A percentile compares a stretch with the other conserved stretches of the same genome.
Conservation (phyloP, 2,329 filamentous ascomycete genomes). For the Paraconiothyrium brasiliense region DNA sequence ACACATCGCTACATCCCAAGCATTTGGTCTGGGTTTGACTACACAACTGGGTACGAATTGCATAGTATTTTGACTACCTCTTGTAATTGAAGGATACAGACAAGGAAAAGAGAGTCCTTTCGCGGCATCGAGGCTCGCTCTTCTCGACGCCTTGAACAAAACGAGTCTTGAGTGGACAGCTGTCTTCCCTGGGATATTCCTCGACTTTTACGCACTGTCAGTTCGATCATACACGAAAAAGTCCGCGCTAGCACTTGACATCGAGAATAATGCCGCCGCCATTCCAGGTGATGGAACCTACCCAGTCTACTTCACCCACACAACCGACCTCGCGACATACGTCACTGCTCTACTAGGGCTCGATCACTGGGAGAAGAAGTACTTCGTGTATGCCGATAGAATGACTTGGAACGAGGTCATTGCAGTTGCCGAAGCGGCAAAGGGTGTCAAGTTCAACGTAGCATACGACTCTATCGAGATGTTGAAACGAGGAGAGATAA, state of each 20-base stretch:
- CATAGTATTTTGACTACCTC: neutral
- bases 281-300: slow-evolving; percentile 61
- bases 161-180: slow-evolving; percentile 33
- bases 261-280: slow-evolving; percentile 46
- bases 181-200: slow-evolving; percentile 34
- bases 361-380: slow-evolving; percentile 55
- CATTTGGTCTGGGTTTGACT: slow-evolving; percentile 47
- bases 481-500: slow-evolving; percentile 22
- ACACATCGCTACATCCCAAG: slow-evolving; percentile 57
- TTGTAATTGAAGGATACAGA: neutral
- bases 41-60: slow-evolving; percentile 14
- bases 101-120: slow-evolving; percentile 13
- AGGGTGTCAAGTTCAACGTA: slow-evolving; percentile 25
- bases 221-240: slow-evolving; percentile 21
- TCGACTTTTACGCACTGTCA: slow-evolving; percentile 37
- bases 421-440: slow-evolving; percentile 19
- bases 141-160: slow-evolving; percentile 22
- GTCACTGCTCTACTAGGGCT: slow-evolving; percentile 54
- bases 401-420: slow-evolving; percentile 26
- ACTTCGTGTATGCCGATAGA: slow-evolving; percentile 23
- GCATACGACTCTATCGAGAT: slow-evolving; percentile 25
- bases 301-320: slow-evolving; percentile 59
- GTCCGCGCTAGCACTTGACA: slow-evolving; percentile 20
- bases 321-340: slow-evolving; percentile 59
- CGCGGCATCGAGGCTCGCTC: slow-evolving; percentile 2